A percentile compares a stretch with the other conserved stretches of the same genome.
Conservation (phyloP, 768 basidiomycete species). For the Asterophora lycoperdoides region DNA sequence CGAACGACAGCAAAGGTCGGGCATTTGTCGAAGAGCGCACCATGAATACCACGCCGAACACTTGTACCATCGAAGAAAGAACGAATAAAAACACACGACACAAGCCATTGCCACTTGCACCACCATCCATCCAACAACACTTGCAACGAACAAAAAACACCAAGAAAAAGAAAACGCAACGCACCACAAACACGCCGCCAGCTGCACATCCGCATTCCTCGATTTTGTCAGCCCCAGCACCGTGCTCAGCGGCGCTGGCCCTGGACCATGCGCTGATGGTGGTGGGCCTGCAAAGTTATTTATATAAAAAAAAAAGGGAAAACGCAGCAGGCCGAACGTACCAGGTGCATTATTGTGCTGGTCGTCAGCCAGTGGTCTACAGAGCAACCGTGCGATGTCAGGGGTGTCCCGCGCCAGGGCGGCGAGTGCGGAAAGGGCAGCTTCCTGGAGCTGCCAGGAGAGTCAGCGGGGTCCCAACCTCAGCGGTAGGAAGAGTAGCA, state of each 20-base stretch:
- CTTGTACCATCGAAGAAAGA: too few species aligned
- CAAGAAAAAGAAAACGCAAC: slow-evolving; percentile 9
- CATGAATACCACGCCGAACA: too few species aligned
- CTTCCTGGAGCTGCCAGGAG: slow-evolving; percentile 54
- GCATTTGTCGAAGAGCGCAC: too few species aligned
- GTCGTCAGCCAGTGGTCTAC: slow-evolving; percentile 38
- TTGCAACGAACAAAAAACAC: too few species aligned
- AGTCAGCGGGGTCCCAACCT: too few species aligned
- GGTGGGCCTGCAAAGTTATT: too few species aligned
- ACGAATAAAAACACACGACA: too few species aligned
- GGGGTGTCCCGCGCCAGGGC: slow-evolving; percentile 63
- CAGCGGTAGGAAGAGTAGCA: too few species aligned
- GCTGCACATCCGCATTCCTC: slow-evolving; percentile 54
- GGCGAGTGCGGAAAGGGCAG: slow-evolving; percentile 58
- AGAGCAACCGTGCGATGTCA: slow-evolving; percentile 44
- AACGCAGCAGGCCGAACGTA: too few species aligned
- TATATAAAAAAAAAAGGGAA: not conserved
- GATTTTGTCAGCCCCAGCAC: slow-evolving; percentile 55
- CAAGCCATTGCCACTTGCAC: too few species aligned
- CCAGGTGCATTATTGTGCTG: slow-evolving; percentile 36
- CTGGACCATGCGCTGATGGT: slow-evolving; percentile 10
- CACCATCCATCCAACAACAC: too few species aligned
- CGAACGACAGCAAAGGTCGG: too few species aligned
- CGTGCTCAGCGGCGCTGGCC: slow-evolving; percentile 37
- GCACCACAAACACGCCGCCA: slow-evolving; percentile 70